Evolutionary conservation across 371 early-diverging fungal genomes (phyloP).

Genomic region (Amoeboradix gromovi): DNA sequence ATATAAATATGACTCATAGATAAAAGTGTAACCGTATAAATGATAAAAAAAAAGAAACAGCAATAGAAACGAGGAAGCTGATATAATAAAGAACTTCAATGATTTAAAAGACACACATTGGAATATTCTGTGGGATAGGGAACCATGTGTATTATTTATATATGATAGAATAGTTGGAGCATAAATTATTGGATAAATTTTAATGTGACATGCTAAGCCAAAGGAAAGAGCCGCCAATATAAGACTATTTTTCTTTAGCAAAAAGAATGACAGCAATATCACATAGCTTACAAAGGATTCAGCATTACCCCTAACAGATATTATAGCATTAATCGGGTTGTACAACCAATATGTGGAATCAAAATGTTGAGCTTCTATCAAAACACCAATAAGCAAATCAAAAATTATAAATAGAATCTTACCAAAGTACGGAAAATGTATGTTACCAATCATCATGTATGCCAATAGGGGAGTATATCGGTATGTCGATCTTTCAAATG

Average conservation of each 20-base stretch:
- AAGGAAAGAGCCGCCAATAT: constrained; percentile 33
- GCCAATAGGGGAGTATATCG: constrained; percentile 84
- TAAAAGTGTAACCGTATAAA: constrained; percentile 52
- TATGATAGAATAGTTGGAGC: constrained; percentile 36
- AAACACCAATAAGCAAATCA: constrained; percentile 7
- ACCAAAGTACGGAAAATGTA: constrained; percentile 41
- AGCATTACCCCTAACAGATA: constrained; percentile 77
- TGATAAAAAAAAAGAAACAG: background rate
- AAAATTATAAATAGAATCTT: constrained; percentile 62
- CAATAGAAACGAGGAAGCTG: background rate
- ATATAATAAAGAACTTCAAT: background rate
- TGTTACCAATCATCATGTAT: constrained; percentile 45
- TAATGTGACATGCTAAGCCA: constrained; percentile 80
- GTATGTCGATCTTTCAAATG: constrained; percentile 69
- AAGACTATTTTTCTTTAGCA: constrained; percentile 22
- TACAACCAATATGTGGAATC: constrained; percentile 32
- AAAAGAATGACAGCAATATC: constrained; percentile 39
- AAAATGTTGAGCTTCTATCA: constrained; percentile 6
- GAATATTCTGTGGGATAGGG: constrained; percentile 18
- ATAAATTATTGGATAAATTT: constrained; percentile 82
- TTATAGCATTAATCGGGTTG: constrained; percentile 80
- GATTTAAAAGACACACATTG: background rate
- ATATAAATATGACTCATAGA: constrained; percentile 69
- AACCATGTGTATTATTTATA: constrained; percentile 6
- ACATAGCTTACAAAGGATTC: constrained; percentile 50